phyloP scores from a whole-genome alignment of 768 basidiomycete species.

The Trametes cingulata region DNA sequence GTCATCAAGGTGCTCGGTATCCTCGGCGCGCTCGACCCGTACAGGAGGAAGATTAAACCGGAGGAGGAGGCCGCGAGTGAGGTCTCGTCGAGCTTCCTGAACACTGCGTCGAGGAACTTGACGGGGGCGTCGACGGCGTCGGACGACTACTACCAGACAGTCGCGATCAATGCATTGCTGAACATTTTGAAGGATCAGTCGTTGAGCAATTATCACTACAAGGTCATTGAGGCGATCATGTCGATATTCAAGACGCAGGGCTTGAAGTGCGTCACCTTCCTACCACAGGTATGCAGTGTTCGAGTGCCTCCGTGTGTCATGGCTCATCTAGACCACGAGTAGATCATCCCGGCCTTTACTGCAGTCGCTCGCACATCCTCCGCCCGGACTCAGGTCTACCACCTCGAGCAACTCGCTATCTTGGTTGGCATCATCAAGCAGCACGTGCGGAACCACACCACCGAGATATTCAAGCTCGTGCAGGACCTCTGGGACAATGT shows the following conservation, averaged over 20 bases:
- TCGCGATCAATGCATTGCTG: slow-evolving; percentile 87
- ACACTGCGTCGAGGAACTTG: slow-evolving; percentile 68
- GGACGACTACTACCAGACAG: slow-evolving; percentile 97
- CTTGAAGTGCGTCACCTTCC: slow-evolving; percentile 90
- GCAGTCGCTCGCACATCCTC: slow-evolving; percentile 80
- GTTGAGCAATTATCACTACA: slow-evolving; percentile 83
- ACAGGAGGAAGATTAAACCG: slow-evolving; percentile 78
- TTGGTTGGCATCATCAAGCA: slow-evolving; percentile 96
- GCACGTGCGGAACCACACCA: slow-evolving; percentile 90
- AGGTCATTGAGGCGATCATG: slow-evolving; percentile 97
- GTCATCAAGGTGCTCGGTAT: slow-evolving; percentile 95
- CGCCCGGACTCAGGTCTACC: slow-evolving; percentile 86
- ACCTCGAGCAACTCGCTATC: slow-evolving; percentile 93
- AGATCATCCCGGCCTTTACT: slow-evolving; percentile 96
- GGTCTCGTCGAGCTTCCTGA: slow-evolving; percentile 40
- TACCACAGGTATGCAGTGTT: slow-evolving; percentile 71
- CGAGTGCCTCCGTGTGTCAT: background rate
- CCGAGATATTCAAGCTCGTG: slow-evolving; percentile 81
- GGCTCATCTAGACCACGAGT: background rate
- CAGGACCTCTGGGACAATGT: slow-evolving; percentile 89
- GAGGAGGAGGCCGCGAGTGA: slow-evolving; percentile 66
- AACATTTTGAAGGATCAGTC: slow-evolving; percentile 88
- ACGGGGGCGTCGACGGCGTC: slow-evolving; percentile 62
- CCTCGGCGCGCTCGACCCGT: slow-evolving; percentile 94
- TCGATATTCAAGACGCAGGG: slow-evolving; percentile 99